A percentile compares a stretch with the other conserved stretches of the same genome.
These are phyloP conservation scores for Symbiodinium pilosum DNA, from an alignment of 73 alveolate genomes.

Conservation along the genomic window DNA sequence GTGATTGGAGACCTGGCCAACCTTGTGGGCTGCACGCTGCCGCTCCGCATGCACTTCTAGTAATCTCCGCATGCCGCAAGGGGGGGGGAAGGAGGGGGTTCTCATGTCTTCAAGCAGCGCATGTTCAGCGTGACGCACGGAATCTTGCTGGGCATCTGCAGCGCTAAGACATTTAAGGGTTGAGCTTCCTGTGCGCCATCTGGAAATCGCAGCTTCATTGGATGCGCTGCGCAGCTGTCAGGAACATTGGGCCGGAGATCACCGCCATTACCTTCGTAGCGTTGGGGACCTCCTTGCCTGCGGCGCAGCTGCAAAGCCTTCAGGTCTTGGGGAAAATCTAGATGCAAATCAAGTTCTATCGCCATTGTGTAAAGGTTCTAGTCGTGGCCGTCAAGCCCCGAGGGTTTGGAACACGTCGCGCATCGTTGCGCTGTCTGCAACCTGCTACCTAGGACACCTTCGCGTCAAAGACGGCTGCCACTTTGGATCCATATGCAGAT, in stretches of 20 bases:
- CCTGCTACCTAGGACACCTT: conserved; percentile 30
- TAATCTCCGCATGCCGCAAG: neutral
- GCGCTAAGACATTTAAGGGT: too few species aligned
- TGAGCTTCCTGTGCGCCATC: too few species aligned
- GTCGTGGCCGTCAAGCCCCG: too few species aligned
- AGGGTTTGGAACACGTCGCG: too few species aligned
- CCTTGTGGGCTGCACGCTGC: conserved; percentile 34
- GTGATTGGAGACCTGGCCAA: conserved; percentile 48
- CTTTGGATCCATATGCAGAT: conserved; percentile 95
- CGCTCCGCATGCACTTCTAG: neutral
- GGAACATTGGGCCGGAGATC: conserved; percentile 53
- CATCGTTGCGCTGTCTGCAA: too few species aligned
- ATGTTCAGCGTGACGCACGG: too few species aligned
- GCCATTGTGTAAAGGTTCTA: too few species aligned
- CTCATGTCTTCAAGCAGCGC: too few species aligned
- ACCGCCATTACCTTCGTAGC: conserved; percentile 94
- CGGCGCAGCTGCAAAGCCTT: neutral
- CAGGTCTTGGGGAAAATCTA: too few species aligned
- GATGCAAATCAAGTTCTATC: neutral
- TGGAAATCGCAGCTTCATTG: too few species aligned
- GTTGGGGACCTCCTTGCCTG: conserved; percentile 96
- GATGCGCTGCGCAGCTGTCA: neutral
- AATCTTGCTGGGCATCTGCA: too few species aligned
- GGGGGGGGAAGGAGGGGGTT: too few species aligned
- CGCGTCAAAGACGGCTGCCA: conserved; percentile 48